Percentiles rank a stretch among this genome's conserved stretches.
These are phyloP conservation scores for Saccharomycopsis oosterbeekiorum DNA, from an alignment of 805 yeast species.

Conservation along the genomic window DNA sequence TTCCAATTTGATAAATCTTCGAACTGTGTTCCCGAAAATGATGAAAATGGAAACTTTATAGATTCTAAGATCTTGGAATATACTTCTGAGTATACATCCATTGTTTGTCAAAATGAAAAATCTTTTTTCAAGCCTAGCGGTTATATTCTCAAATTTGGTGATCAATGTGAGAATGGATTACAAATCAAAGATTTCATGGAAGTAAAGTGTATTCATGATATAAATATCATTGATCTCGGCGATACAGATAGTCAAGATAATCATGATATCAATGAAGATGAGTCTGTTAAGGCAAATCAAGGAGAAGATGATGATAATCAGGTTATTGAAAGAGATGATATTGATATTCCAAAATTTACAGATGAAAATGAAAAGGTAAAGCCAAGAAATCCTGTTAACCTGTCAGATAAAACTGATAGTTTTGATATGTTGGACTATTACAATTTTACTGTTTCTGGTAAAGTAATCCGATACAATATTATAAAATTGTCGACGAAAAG, in stretches of 20 bases:
- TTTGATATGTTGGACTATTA: background rate
- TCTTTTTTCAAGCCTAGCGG: constrained; percentile 20
- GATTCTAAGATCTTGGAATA: constrained; percentile 19
- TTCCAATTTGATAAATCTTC: constrained; percentile 30
- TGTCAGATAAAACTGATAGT: background rate
- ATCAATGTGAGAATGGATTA: constrained; percentile 29
- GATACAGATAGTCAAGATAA: constrained; percentile 13
- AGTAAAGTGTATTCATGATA: constrained; percentile 6
- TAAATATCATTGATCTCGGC: background rate
- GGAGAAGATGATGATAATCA: constrained; percentile 11
- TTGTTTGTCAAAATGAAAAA: constrained; percentile 13
- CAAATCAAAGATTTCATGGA: constrained; percentile 7
- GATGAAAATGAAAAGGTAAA: constrained; percentile 9
- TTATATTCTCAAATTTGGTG: constrained; percentile 34
- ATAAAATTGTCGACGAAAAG: background rate
- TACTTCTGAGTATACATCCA: constrained; percentile 7
- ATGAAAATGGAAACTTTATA: constrained; percentile 23
- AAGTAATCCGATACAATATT: background rate
- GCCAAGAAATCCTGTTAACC: background rate
- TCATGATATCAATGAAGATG: background rate
- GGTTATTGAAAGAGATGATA: background rate
- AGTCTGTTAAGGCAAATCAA: constrained; percentile 6
- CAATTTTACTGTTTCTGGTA: constrained; percentile 1
- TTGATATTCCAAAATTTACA: background rate
- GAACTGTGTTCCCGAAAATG: constrained; percentile 33